A percentile compares a stretch with the other conserved stretches of the same genome.
phyloP scores from a whole-genome alignment of 441 rosid genomes.

The Jatropha podagrica region DNA sequence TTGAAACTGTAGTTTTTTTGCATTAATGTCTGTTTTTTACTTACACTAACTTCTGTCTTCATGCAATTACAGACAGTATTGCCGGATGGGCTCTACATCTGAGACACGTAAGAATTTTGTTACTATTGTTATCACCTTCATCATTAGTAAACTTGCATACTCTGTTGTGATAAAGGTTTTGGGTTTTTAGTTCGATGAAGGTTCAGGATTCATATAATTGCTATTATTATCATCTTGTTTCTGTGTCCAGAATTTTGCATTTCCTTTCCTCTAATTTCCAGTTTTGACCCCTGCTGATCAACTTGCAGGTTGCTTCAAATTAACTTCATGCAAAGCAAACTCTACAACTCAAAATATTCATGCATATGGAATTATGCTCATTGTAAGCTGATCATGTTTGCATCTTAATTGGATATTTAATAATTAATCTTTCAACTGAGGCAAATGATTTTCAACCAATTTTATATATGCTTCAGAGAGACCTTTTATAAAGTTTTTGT shows the following conservation, averaged over 20 bases:
- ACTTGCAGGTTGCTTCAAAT: constrained; percentile 79
- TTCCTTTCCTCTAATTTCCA: background rate
- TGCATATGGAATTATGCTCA: constrained; percentile 82
- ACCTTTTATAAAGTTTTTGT: background rate
- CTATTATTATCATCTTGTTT: background rate
- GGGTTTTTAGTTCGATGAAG: background rate
- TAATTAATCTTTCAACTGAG: background rate
- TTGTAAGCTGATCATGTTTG: constrained; percentile 52
- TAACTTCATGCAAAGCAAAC: constrained; percentile 70
- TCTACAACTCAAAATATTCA: constrained; percentile 78
- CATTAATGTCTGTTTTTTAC: constrained; percentile 3
- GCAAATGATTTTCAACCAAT: background rate
- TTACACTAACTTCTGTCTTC: constrained; percentile 13
- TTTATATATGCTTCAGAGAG: constrained; percentile 9
- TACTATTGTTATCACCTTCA: constrained; percentile 5
- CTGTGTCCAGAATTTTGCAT: background rate
- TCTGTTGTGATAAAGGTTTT: background rate
- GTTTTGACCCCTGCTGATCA: constrained; percentile 21
- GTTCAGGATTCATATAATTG: background rate
- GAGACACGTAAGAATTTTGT: constrained; percentile 55
- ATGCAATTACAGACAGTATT: constrained; percentile 68
- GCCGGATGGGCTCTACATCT: constrained; percentile 83
- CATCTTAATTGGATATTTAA: background rate
- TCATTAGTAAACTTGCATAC: background rate
- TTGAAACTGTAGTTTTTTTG: background rate